phyloP scores from a whole-genome alignment of 2,329 filamentous ascomycete species.

The Botryotinia convoluta region DNA sequence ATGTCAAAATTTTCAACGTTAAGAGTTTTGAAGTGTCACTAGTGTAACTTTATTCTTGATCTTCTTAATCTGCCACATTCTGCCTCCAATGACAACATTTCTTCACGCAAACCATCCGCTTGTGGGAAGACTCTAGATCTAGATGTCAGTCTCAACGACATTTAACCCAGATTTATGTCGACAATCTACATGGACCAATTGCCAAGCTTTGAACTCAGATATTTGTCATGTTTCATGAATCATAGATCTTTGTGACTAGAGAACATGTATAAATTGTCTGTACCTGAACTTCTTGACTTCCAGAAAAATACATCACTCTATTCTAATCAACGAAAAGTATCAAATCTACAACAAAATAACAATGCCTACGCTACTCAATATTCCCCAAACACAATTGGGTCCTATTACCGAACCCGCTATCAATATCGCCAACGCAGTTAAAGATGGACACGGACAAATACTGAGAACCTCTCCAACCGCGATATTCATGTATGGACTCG shows the following conservation, averaged over 20 bases:
- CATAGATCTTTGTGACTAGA: background rate
- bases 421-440: background rate
- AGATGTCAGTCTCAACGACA: background rate
- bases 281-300: background rate
- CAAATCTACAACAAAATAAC: background rate
- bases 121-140: background rate
- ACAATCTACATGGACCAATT: background rate
- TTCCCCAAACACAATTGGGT: background rate
- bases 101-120: background rate
- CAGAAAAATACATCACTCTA: background rate
- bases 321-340: background rate
- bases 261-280: background rate
- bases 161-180: background rate
- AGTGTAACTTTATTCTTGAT: background rate
- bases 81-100: background rate
- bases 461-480: no score
- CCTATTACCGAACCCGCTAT: background rate
- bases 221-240: background rate
- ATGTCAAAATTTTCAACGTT: background rate
- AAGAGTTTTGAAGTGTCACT: background rate
- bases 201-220: background rate
- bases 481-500: background rate
- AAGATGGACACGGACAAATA: background rate
- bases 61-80: accelerated
- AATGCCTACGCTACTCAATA: background rate